Conservation (phyloP, 495 filamentous ascomycete genomes). For the Xylaria sp. region DNA sequence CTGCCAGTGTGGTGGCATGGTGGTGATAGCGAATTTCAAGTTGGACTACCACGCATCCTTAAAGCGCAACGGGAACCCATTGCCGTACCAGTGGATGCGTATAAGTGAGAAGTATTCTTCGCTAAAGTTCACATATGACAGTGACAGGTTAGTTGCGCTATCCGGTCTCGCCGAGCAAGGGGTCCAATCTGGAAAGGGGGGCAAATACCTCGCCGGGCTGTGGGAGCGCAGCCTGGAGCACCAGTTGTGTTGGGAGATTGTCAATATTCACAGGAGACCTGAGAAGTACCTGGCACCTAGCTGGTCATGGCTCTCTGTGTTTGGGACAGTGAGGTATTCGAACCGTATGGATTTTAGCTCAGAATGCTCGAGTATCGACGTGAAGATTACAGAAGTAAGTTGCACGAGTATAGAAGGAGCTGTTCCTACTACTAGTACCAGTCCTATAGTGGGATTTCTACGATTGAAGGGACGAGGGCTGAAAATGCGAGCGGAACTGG, state of each 20-base stretch:
- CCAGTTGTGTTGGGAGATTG: neutral
- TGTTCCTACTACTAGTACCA: neutral
- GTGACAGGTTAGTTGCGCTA: slow-evolving; percentile 30
- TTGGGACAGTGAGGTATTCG: neutral
- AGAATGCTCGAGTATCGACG: neutral
- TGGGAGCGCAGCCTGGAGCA: slow-evolving; percentile 29
- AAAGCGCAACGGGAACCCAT: neutral
- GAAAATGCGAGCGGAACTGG: neutral
- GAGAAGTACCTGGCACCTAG: neutral
- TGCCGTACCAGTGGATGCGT: slow-evolving; percentile 9
- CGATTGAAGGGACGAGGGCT: neutral
- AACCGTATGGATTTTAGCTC: slow-evolving; percentile 2
- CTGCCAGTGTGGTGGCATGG: slow-evolving; percentile 9
- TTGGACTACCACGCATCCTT: neutral
- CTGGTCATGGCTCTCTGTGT: slow-evolving; percentile 6
- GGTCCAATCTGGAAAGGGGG: slow-evolving; percentile 18
- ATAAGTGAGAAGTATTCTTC: slow-evolving; percentile 28
- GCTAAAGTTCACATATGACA: slow-evolving; percentile 9
- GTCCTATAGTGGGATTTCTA: neutral
- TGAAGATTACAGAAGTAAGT: neutral
- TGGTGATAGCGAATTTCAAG: slow-evolving; percentile 4
- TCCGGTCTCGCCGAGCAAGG: slow-evolving; percentile 29
- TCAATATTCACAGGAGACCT: neutral
- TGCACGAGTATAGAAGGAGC: neutral
- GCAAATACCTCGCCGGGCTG: slow-evolving; percentile 27